Evolutionary conservation across 1,284 basidiomycete species (phyloP).

Genomic region (Trametes pubescens): DNA sequence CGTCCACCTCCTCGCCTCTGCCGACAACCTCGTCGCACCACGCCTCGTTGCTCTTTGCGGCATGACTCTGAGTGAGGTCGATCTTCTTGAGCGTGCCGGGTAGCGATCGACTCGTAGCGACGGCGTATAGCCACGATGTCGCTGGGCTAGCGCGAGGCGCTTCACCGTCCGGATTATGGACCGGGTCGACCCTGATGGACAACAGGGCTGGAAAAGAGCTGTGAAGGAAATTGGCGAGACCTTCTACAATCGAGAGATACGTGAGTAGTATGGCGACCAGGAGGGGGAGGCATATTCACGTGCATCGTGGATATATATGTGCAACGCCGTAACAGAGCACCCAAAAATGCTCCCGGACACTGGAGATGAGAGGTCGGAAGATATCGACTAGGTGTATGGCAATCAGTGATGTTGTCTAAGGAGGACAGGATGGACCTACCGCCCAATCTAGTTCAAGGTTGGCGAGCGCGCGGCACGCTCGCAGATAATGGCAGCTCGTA

Average conservation of each 20-base stretch:
- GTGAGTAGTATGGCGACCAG: background rate
- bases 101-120: background rate
- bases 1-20: background rate
- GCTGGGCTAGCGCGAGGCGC: background rate
- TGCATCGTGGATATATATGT: background rate
- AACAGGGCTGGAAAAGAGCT: background rate
- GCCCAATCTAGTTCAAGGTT: background rate
- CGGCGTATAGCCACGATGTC: background rate
- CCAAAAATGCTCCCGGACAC: too few relatives aligned
- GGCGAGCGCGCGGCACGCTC: background rate
- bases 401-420: background rate
- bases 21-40: background rate
- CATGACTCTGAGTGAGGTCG: too few relatives aligned
- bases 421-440: background rate
- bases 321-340: background rate
- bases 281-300: background rate
- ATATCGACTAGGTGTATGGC: background rate
- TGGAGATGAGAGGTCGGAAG: background rate
- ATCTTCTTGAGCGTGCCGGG: too few relatives aligned
- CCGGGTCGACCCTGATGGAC: background rate
- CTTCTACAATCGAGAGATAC: background rate
- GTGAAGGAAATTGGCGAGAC: background rate
- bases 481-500: background rate
- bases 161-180: background rate
- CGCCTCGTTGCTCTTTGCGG: background rate